Base-by-base conservation (phyloP, 805 yeast genomes). In the Yamadazyma akitaensis region DNA sequence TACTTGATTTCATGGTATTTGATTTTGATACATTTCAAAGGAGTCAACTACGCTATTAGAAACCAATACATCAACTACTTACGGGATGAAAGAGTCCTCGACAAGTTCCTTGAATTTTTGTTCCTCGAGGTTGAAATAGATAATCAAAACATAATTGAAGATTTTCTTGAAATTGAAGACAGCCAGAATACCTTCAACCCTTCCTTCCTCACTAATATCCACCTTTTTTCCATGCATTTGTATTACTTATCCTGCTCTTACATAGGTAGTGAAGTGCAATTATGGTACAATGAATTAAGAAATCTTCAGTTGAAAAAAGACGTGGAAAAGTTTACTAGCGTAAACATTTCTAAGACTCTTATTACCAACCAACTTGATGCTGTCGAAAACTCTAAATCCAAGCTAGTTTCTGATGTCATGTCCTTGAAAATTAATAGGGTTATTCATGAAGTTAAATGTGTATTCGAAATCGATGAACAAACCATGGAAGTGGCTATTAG, bases 381-480 rank as follows among this genome's bases (percentile, higher is more conserved):
- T 7, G 82, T 83, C 2, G 72, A 75, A 14, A 49, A 57, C 8
- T 72, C 76, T 14, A 68, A 77, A 52, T 58, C 62, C 24, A 58
- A 57, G 42, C 52, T 67, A 19, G 58, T 58, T 26, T 53, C 49
- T 16, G 75, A 72, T 13, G 75, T 74, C 26, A 72, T 80, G 63
- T 74, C 76, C 1, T 77, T 89, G 42, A 84, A 80, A 60, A 73
- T 88, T 28, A 84, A 83, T 58, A 73, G 69, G 44, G 69, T 74
- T 3, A 69, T 80, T 2, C 79, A 80, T 52, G 96, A 89, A 60
- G 80, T 91, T 49, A 83, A 77, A 51, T 84, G 89, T 1, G 68
- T 76, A 1, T 90, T 87, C 61, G 70, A 81, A 39, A 87, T 91
- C 47, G 98, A 91, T 63, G 97, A 91, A 46, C 96, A 90, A 58